A percentile compares a stretch with the other conserved stretches of the same genome.
phyloP scores from a whole-genome alignment of 1,139 yeast genomes.

The Saccharomyces hybrid region DNA sequence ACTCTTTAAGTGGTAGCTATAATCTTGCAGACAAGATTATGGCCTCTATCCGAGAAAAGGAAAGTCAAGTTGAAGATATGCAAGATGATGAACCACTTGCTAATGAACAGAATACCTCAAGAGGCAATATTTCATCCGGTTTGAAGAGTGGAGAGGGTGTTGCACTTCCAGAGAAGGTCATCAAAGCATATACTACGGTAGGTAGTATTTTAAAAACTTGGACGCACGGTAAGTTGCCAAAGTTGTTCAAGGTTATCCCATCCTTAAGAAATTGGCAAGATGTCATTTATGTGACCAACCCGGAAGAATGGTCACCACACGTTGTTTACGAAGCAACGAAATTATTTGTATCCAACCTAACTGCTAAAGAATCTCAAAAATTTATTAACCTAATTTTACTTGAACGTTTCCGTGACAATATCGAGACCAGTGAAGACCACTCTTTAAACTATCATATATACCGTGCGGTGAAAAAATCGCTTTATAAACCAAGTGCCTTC shows the following conservation, averaged over 20 bases:
- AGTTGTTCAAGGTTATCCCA: conserved; percentile 90
- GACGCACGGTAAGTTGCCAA: conserved; percentile 93
- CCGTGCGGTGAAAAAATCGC: conserved; percentile 82
- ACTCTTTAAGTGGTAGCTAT: conserved; percentile 40
- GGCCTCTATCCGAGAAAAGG: conserved; percentile 79
- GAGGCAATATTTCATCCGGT: conserved; percentile 14
- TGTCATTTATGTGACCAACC: conserved; percentile 84
- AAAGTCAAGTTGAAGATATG: conserved; percentile 31
- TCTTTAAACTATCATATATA: conserved; percentile 83
- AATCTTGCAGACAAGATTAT: conserved; percentile 87
- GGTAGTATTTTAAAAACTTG: conserved; percentile 85
- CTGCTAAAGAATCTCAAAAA: conserved; percentile 81
- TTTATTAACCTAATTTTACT: conserved; percentile 69
- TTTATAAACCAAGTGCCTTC: conserved; percentile 95
- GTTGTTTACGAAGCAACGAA: conserved; percentile 94
- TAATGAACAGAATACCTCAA: conserved; percentile 23
- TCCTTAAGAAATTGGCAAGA: conserved; percentile 93
- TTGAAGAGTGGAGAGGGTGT: conserved; percentile 43
- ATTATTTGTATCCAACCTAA: conserved; percentile 81
- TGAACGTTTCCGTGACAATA: conserved; percentile 77
- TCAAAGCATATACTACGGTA: conserved; percentile 86
- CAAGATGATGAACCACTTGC: conserved; percentile 9
- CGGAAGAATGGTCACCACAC: conserved; percentile 93
- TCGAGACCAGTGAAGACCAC: conserved; percentile 62
- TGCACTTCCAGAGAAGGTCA: conserved; percentile 87